A percentile compares a stretch with the other conserved stretches of the same genome.
phyloP scores from a whole-genome alignment of 2,329 filamentous ascomycete genomes.

The Paramyrothecium roridum region DNA sequence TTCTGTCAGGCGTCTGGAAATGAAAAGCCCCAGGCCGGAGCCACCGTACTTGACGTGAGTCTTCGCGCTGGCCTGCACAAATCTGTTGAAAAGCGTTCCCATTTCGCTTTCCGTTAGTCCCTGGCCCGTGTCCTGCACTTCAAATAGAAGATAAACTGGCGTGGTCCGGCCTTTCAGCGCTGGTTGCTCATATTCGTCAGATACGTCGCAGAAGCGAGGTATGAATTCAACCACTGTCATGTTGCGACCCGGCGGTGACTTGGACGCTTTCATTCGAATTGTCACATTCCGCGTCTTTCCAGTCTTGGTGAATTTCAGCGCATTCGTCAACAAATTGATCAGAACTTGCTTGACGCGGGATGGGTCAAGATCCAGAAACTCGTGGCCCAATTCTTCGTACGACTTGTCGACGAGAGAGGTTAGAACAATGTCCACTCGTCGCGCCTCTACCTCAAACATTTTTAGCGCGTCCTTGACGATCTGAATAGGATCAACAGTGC shows the following conservation, averaged over 20 bases:
- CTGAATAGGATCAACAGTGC: constrained; percentile 63
- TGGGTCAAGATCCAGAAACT: constrained; percentile 69
- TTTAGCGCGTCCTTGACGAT: constrained; percentile 67
- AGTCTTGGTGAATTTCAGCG: constrained; percentile 75
- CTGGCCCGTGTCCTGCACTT: constrained; percentile 74
- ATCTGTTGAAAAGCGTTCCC: constrained; percentile 72
- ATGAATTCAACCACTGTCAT: constrained; percentile 57
- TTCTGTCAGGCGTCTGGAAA: constrained; percentile 75
- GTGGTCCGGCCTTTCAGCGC: constrained; percentile 31
- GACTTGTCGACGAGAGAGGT: constrained; percentile 61
- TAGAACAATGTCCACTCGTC: constrained; percentile 65
- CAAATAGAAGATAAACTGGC: constrained; percentile 64
- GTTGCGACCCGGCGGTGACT: constrained; percentile 32
- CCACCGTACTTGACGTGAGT: constrained; percentile 80
- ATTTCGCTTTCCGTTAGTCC: constrained; percentile 70
- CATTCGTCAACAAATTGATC: constrained; percentile 78
- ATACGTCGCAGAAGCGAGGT: constrained; percentile 48
- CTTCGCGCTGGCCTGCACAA: constrained; percentile 72
- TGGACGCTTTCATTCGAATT: constrained; percentile 43
- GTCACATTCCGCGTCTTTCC: constrained; percentile 55
- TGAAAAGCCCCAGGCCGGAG: constrained; percentile 75
- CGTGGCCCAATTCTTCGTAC: constrained; percentile 53
- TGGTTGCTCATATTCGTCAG: constrained; percentile 32
- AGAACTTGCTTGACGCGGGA: constrained; percentile 74
- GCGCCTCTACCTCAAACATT: constrained; percentile 75